A percentile compares a stretch with the other conserved stretches of the same genome.
Evolutionary conservation across 1,139 yeast species (phyloP).

Genomic region (Saccharomyces hybrid): DNA sequence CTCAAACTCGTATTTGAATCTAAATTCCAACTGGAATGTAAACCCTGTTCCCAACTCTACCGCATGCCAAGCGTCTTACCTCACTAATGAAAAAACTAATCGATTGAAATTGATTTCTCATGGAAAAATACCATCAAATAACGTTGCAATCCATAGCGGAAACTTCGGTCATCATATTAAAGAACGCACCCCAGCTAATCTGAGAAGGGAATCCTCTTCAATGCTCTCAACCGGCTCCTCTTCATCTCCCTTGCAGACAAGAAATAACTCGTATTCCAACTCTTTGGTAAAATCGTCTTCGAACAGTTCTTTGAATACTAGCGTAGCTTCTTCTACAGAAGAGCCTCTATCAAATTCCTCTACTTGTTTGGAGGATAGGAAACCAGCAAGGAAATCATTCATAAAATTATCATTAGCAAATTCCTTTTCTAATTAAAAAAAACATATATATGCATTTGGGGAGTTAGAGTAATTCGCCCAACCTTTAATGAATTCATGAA

Average conservation of each 20-base stretch:
- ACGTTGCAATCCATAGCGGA: background rate
- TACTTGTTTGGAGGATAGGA: background rate
- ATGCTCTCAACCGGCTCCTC: background rate
- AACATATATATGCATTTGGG: background rate
- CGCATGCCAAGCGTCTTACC: background rate
- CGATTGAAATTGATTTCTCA: background rate
- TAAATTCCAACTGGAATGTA: background rate
- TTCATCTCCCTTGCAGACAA: background rate
- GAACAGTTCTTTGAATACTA: background rate
- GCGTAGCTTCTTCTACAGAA: background rate
- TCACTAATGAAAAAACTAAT: background rate
- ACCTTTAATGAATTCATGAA: slow-evolving; percentile 2
- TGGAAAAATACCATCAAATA: background rate
- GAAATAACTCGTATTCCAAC: slow-evolving; percentile 1
- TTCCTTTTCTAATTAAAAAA: slow-evolving; percentile 14
- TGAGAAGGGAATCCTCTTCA: background rate
- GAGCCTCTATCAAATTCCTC: background rate
- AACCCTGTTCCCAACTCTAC: background rate
- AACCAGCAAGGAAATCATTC: slow-evolving; percentile 18
- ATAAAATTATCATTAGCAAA: slow-evolving; percentile 23
- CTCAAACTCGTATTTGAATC: background rate
- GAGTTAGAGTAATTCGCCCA: background rate
- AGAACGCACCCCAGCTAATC: background rate
- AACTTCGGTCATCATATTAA: background rate
- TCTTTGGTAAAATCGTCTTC: background rate